These are phyloP conservation scores for Phytophthora multivora DNA, from an alignment of 352 stramenopile genomes.

Conservation along the genomic window DNA sequence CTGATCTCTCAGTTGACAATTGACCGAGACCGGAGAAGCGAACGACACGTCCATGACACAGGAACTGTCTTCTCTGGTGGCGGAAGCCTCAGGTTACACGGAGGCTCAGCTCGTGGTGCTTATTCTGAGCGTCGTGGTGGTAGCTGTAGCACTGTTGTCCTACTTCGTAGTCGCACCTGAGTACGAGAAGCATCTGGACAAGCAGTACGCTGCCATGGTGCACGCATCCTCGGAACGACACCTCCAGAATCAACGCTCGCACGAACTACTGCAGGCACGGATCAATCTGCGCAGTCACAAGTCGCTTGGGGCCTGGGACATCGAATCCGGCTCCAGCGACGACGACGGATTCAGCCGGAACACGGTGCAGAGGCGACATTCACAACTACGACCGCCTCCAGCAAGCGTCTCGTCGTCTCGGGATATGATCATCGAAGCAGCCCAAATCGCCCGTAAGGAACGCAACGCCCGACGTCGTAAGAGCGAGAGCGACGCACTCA, in stretches of 20 bases:
- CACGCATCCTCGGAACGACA: constrained; percentile 36
- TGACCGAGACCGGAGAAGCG: not conserved
- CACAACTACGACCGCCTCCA: constrained; percentile 25
- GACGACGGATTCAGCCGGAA: constrained; percentile 33
- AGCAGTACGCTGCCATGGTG: constrained; percentile 52
- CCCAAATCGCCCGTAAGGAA: constrained; percentile 20
- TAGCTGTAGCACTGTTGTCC: constrained; percentile 67
- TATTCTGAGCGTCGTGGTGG: constrained; percentile 54
- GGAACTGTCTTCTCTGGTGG: constrained; percentile 24
- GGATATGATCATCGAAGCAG: constrained; percentile 19
- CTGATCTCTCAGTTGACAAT: constrained; percentile 27
- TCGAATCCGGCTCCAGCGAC: constrained; percentile 54
- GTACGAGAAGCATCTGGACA: constrained; percentile 73
- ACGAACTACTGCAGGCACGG: constrained; percentile 20
- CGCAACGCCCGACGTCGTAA: constrained; percentile 60
- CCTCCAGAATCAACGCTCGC: constrained; percentile 26
- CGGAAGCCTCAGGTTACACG: constrained; percentile 29
- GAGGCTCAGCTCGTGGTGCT: constrained; percentile 64
- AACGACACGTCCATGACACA: constrained; percentile 7
- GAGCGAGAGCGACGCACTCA: constrained; percentile 72
- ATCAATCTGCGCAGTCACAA: constrained; percentile 45
- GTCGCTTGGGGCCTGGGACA: constrained; percentile 47
- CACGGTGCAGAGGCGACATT: constrained; percentile 21
- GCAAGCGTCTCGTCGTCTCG: constrained; percentile 12
- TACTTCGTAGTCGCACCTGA: constrained; percentile 83